These are phyloP conservation scores for Tanozyma kutaoensis DNA, from an alignment of 805 yeast species.

Conservation along the genomic window DNA sequence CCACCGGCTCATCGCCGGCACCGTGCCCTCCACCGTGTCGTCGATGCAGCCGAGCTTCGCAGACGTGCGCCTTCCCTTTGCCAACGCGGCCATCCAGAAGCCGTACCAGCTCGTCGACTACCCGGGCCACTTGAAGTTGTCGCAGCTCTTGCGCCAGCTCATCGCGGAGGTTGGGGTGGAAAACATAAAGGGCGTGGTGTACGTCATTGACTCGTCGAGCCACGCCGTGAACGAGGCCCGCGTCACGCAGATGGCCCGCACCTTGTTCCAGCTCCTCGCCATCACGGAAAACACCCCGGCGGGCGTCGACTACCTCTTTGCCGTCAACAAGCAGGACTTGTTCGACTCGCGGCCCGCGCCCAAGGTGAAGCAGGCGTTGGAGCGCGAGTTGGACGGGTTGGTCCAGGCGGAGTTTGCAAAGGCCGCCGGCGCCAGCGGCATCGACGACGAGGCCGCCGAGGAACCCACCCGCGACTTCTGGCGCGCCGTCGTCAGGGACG, in stretches of 20 bases:
- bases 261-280: slow-evolving; percentile 44
- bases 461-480: slow-evolving; percentile 35
- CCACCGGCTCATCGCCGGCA: slow-evolving; percentile 11
- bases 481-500: slow-evolving; percentile 22
- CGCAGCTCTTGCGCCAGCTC: slow-evolving; percentile 38
- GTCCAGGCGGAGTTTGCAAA: slow-evolving; percentile 29
- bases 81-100: slow-evolving; percentile 22
- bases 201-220: slow-evolving; percentile 64
- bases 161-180: slow-evolving; percentile 23
- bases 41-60: slow-evolving; percentile 23
- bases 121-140: slow-evolving; percentile 81
- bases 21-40: slow-evolving; percentile 14
- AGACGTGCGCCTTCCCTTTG: slow-evolving; percentile 17
- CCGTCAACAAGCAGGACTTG: slow-evolving; percentile 76
- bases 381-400: slow-evolving; percentile 46
- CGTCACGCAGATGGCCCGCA: slow-evolving; percentile 35
- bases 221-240: slow-evolving; percentile 28
- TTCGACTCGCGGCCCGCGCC: slow-evolving; percentile 68
- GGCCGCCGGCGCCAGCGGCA: slow-evolving; percentile 18
- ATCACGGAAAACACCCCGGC: slow-evolving; percentile 50
- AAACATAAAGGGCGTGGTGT: slow-evolving; percentile 54
- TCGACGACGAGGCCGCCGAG: slow-evolving; percentile 29
- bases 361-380: slow-evolving; percentile 48
- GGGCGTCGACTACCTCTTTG: slow-evolving; percentile 65
- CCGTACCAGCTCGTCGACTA: slow-evolving; percentile 50